phyloP scores from a whole-genome alignment of 2,329 filamentous ascomycete genomes.

The Aspergillus ochraceus region DNA sequence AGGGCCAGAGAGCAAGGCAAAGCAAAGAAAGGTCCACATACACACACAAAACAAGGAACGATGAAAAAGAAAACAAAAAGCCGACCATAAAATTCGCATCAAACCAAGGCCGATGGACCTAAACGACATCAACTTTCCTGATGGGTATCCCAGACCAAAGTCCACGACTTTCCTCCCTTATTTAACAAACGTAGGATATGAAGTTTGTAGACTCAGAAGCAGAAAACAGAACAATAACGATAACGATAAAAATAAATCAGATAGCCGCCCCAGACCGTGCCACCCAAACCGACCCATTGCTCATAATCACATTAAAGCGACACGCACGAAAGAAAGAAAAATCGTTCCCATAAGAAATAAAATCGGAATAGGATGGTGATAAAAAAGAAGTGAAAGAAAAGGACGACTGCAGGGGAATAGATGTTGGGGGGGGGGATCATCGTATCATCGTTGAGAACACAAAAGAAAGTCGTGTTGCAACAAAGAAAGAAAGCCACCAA shows the following conservation, averaged over 20 bases:
- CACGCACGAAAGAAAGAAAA: slow-evolving; percentile 12
- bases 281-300: slow-evolving; percentile 25
- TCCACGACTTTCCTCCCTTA: slow-evolving; percentile 8
- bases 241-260: slow-evolving; percentile 18
- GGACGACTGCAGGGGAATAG: slow-evolving; percentile 10
- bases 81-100: background rate
- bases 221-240: slow-evolving; percentile 7
- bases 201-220: background rate
- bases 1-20: background rate
- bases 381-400: slow-evolving; percentile 5
- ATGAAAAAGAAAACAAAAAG: background rate
- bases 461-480: slow-evolving; percentile 11
- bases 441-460: slow-evolving; percentile 22
- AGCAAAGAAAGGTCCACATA: background rate
- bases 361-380: no score
- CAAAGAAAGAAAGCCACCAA: slow-evolving; percentile 18
- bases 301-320: slow-evolving; percentile 26
- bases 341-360: slow-evolving; percentile 3
- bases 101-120: background rate
- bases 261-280: slow-evolving; percentile 26
- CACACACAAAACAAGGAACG: background rate
- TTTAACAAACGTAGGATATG: slow-evolving; percentile 12
- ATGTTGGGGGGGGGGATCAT: slow-evolving; percentile 15
- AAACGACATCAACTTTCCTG: slow-evolving; percentile 8
- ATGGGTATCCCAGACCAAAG: background rate